phyloP scores from a whole-genome alignment of 768 basidiomycete genomes.

The Obba rivulosa region DNA sequence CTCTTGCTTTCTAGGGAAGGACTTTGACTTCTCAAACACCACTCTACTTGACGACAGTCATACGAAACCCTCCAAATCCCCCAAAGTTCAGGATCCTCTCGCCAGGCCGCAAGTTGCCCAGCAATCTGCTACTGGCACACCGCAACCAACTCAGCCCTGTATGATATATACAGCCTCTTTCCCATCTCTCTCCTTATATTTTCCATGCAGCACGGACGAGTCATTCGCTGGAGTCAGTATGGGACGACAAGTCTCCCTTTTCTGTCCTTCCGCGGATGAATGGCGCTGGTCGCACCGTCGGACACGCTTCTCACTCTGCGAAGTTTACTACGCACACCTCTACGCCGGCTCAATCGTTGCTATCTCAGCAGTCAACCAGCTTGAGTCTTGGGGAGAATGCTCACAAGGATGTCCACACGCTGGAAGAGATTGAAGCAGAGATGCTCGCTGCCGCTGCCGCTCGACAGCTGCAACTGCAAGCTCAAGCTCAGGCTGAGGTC shows the following conservation, averaged over 20 bases:
- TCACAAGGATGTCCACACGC: slow-evolving; percentile 41
- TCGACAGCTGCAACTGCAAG: slow-evolving; percentile 15
- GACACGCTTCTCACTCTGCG: slow-evolving; percentile 23
- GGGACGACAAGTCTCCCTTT: slow-evolving; percentile 78
- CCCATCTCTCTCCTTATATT: slow-evolving; percentile 20
- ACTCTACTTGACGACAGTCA: slow-evolving; percentile 27
- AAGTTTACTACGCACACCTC: slow-evolving; percentile 14
- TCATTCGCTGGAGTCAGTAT: slow-evolving; percentile 65
- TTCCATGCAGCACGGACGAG: slow-evolving; percentile 34
- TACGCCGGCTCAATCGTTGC: slow-evolving; percentile 13
- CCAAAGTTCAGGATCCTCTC: slow-evolving; percentile 2
- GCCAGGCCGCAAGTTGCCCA: not conserved
- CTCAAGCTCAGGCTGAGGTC: no score
- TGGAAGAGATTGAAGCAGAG: slow-evolving; percentile 82
- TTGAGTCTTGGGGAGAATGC: slow-evolving; percentile 16
- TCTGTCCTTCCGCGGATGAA: slow-evolving; percentile 57
- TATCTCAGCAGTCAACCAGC: slow-evolving; percentile 22
- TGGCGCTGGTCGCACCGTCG: slow-evolving; percentile 39
- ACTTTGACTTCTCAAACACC: slow-evolving; percentile 80
- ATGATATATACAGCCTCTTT: slow-evolving; percentile 18
- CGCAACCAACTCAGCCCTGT: slow-evolving; percentile 19
- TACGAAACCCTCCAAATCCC: slow-evolving; percentile 6
- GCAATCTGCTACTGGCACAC: not conserved
- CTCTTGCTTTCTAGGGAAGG: slow-evolving; percentile 53
- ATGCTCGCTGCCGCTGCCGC: slow-evolving; percentile 55